Base-by-base conservation (phyloP, 768 basidiomycete genomes). In the Leccinum boreale region DNA sequence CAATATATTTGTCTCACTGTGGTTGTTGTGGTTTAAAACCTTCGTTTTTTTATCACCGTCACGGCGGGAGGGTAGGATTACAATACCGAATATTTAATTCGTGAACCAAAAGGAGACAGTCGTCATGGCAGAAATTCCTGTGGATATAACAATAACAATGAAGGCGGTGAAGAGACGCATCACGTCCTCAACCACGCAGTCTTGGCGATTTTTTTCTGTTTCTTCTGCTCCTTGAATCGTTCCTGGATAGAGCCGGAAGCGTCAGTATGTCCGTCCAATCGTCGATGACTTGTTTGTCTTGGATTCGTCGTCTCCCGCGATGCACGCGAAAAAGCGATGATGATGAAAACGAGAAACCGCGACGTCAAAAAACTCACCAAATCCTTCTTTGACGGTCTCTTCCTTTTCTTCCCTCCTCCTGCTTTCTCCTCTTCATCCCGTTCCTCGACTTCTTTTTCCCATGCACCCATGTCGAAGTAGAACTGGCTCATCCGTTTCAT, bases 221-320 rank as follows among this genome's bases (percentile, higher is more conserved):
- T 80, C 72, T 92, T 93, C 76, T 90, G 86, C 68, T 92, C 89
- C 68, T 87, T 90, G 71, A 88, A 92, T 44, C 89, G 84, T 63
- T 92, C 89, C 90, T 92, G 70, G 48, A 60, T 58, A 62, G 58
- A 35, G 59, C 49, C 58, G 45, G 48, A 57, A 57, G 19, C 52
- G 59, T 69, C 62, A 69, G 68, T 62, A 64, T 56, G 54, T 68
- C 68, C 66, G 62, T 62, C 36, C 39, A 42, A 19, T 42, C 68
- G 56, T 57, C 15, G 53, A 61, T 60, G 59, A 39, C 10, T 35
- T 45, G 55, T 58, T 58, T 33, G 39, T 69, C 64, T 68, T 64
- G 59, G 31, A 56, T 55, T 31, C 53, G 61, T 55, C 59, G 65
- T 59, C 62, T 61, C 63, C 56, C 58, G 54, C 63, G 59, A 56